Conservation (phyloP, 257 asterid species). For the Eucommia ulmoides region DNA sequence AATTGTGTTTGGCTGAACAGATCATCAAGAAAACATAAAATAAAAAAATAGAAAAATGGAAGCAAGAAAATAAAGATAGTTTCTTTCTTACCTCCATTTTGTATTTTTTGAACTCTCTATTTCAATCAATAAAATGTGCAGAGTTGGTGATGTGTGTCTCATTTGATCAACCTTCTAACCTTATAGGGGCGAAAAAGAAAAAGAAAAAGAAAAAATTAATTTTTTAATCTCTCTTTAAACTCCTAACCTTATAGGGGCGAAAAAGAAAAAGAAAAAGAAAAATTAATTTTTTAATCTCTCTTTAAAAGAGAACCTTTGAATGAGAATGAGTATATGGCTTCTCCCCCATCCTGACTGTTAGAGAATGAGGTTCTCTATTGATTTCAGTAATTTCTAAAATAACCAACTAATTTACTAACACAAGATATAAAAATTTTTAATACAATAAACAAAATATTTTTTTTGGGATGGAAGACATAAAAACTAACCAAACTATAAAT, state of each 20-base stretch:
- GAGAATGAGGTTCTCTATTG: no score
- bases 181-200: neutral
- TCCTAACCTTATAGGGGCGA: no score
- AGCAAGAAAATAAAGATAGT: neutral
- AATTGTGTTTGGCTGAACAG: no score
- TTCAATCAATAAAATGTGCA: neutral
- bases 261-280: neutral
- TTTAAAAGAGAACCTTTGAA: slow-evolving; percentile 3
- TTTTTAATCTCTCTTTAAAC: neutral
- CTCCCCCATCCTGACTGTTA: neutral
- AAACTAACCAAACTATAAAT: no score
- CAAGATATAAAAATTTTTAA: no score
- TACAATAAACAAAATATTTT: no score
- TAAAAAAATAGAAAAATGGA: no score
- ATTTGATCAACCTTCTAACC: neutral
- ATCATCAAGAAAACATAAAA: neutral
- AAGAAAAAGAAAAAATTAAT: neutral
- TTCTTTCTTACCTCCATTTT: neutral
- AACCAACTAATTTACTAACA: no score
- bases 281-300: neutral
- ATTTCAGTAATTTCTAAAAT: no score
- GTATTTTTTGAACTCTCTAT: neutral
- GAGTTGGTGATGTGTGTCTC: neutral
- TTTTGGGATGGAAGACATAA: no score
- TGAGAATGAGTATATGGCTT: neutral